Evolutionary conservation across 257 asterid genomes (phyloP), one percentile per base, ranked within the genome.

Genomic region (Solanum peruvianum): DNA sequence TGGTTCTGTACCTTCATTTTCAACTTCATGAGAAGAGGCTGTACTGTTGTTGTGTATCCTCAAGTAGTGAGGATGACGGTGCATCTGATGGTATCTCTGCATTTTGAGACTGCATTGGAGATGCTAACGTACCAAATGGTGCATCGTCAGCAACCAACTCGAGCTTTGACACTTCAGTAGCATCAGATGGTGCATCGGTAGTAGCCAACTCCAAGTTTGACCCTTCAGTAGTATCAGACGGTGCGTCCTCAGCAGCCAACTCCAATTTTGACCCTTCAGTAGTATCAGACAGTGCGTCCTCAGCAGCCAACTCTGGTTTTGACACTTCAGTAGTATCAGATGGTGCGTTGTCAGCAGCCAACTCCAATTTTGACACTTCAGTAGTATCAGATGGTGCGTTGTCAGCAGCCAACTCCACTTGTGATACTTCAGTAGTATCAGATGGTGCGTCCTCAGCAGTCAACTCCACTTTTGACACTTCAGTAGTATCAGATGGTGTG

Each of bases 141-240:
- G 94, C 84, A 29, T 93, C 94, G 4, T 91, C 96, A 12, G 89
- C 44, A 69, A 90, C 78, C 88, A 89, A 16, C 31, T 71, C 44
- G 45, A 33, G 23, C 13, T 88, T 91, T 87, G 98, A 93, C 25
- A 91, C 83, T 84, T 91, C 93, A 31, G 93, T 92, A 11, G 84
- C 89, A 76, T 88, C 88, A 16, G 95, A 92, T 16, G 93, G 93
- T 27, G 87, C 91, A 33, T 33, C 27, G 14, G 2, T 25, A 33
- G 7, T 5, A 33, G 7, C 25, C 44, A 71, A 33, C 78, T 71
- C 42, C 78, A 33, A 21, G 18, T 88, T 91, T 85, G 98, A 92
- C 25, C 90, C 83, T 82, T 91, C 93, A 31, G 93, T 92, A 9
- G 86, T 89, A 76, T 87, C 87, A 11, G 94, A 90, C 7, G 91